Conservation (phyloP, 2,329 filamentous ascomycete genomes). For the Helicocarpus griseus region DNA sequence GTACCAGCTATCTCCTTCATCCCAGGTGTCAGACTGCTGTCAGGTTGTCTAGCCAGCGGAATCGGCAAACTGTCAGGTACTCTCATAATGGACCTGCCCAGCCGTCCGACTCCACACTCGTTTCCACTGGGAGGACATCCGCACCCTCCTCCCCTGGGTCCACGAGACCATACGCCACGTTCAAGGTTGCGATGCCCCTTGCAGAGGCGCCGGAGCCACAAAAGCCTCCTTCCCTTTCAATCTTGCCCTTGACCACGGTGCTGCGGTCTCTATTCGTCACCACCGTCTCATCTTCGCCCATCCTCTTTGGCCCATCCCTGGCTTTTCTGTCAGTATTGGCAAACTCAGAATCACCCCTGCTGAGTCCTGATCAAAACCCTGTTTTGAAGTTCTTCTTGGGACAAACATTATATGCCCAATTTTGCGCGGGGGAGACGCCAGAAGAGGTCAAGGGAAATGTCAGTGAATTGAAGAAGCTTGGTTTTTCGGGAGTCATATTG, state of each 20-base stretch:
- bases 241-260: constrained; percentile 12
- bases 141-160: constrained; percentile 3
- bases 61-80: neutral
- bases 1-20: neutral
- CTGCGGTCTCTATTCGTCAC: constrained; percentile 12
- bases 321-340: constrained; percentile 59
- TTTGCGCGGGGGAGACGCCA: constrained; percentile 72
- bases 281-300: constrained; percentile 12
- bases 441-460: constrained; percentile 59
- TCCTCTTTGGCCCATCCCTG: constrained; percentile 58
- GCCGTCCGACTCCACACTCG: constrained; percentile 1
- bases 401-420: constrained; percentile 80
- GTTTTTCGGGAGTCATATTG: constrained; percentile 75
- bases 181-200: neutral
- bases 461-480: constrained; percentile 57
- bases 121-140: neutral
- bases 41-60: neutral
- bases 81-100: constrained; percentile 6
- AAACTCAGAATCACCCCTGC: constrained; percentile 53
- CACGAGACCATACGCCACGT: constrained; percentile 4
- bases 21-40: neutral
- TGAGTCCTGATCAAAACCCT: constrained; percentile 68
- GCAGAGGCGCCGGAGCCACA: neutral
- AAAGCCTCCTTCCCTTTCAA: constrained; percentile 9
- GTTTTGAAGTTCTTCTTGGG: constrained; percentile 62